Conservation (phyloP, 2,329 filamentous ascomycete genomes). For the Conoideocrella luteorostrata region DNA sequence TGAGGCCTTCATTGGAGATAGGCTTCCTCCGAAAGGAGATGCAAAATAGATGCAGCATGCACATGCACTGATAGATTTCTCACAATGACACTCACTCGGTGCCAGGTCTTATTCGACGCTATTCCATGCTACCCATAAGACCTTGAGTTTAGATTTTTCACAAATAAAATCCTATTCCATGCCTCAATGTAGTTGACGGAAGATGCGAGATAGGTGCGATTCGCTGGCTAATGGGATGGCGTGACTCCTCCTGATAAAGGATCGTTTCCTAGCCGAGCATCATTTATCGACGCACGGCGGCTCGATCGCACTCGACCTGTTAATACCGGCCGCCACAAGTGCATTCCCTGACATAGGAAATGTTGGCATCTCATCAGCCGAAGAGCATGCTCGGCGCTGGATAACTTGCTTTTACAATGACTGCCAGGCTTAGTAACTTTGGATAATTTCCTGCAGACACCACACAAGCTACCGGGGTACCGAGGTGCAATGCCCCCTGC, state of each 20-base stretch:
- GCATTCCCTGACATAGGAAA: too few species aligned
- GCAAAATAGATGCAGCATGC: constrained; percentile 1
- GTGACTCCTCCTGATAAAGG: background rate
- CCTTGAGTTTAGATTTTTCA: background rate
- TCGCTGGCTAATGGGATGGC: background rate
- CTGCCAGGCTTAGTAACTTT: too few species aligned
- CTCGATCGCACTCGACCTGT: too few species aligned
- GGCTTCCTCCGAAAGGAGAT: constrained; percentile 32
- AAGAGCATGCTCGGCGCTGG: too few species aligned
- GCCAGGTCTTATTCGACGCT: background rate
- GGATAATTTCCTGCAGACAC: too few species aligned
- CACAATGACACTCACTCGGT: too few species aligned
- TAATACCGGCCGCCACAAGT: too few species aligned
- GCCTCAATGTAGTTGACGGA: background rate
- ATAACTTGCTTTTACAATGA: too few species aligned
- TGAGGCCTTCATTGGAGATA: constrained; percentile 49
- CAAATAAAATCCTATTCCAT: background rate
- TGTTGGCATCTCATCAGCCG: too few species aligned
- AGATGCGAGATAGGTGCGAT: background rate
- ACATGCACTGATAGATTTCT: too few species aligned
- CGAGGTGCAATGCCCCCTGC: too few species aligned
- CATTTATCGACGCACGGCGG: background rate
- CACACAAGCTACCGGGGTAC: too few species aligned
- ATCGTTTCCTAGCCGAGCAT: background rate
- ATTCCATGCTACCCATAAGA: background rate